These are phyloP conservation scores for Yarrowia sp. DNA, from an alignment of 805 yeast genomes.

Conservation along the genomic window DNA sequence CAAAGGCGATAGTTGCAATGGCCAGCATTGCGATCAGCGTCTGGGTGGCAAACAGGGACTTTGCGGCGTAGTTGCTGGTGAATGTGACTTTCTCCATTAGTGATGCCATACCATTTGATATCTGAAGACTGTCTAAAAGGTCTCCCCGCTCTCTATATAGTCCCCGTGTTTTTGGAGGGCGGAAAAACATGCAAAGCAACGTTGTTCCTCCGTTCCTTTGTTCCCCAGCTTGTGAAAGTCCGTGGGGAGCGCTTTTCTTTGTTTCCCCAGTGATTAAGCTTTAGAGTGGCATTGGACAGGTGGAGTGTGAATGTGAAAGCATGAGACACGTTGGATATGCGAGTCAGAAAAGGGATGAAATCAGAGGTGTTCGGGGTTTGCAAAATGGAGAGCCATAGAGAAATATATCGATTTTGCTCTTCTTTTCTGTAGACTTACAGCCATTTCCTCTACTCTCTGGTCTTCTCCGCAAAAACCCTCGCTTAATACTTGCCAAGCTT, in stretches of 20 bases:
- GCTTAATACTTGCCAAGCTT: slow-evolving; percentile 6
- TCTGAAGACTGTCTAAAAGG: not conserved
- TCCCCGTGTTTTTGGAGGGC: not conserved
- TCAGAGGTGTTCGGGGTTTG: too few species aligned
- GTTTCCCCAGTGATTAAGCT: not conserved
- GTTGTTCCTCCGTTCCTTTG: slow-evolving; percentile 7
- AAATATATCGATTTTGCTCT: too few species aligned
- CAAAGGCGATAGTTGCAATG: slow-evolving; percentile 36
- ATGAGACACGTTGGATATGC: not conserved
- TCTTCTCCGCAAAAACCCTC: slow-evolving; percentile 3
- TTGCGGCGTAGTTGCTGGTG: slow-evolving; percentile 38
- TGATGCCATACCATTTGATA: slow-evolving; percentile 22
- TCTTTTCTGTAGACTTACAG: too few species aligned
- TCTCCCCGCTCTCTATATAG: slow-evolving; percentile 32
- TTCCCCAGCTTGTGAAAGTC: slow-evolving; percentile 37
- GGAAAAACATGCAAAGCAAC: slow-evolving; percentile 32
- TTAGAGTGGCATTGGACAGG: slow-evolving; percentile 14
- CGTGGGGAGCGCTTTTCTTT: slow-evolving; percentile 20
- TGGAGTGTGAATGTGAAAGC: slow-evolving; percentile 26
- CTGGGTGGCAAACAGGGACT: slow-evolving; percentile 34
- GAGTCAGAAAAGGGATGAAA: not conserved
- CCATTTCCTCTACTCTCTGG: too few species aligned
- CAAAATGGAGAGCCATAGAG: too few species aligned
- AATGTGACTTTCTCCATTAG: slow-evolving; percentile 38
- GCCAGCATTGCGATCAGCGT: slow-evolving; percentile 33